These are phyloP conservation scores for Physcia stellaris DNA, from an alignment of 495 filamentous ascomycete species.

Conservation along the genomic window DNA sequence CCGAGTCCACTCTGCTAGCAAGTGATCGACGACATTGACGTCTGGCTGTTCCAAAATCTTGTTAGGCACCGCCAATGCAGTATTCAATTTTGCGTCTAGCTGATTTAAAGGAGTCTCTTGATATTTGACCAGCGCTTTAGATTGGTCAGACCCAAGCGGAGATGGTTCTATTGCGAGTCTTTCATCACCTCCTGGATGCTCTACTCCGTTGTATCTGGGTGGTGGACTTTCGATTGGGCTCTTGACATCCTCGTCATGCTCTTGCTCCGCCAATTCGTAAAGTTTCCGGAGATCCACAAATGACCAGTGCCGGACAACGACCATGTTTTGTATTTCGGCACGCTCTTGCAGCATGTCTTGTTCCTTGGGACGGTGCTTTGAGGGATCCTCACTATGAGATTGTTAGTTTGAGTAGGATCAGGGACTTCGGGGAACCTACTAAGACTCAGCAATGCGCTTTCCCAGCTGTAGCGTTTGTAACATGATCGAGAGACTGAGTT, in stretches of 20 bases:
- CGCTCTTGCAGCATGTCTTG: conserved; percentile 29
- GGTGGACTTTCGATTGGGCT: conserved; percentile 13
- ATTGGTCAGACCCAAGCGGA: conserved; percentile 6
- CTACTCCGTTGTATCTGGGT: conserved; percentile 17
- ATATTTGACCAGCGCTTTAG: conserved; percentile 18
- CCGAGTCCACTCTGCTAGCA: conserved; percentile 25
- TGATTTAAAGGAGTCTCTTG: conserved; percentile 19
- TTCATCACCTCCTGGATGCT: background rate
- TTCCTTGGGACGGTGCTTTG: conserved; percentile 10
- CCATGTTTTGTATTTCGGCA: conserved; percentile 33
- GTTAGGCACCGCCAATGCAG: conserved; percentile 25
- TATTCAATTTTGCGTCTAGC: conserved; percentile 22
- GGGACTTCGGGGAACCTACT: conserved; percentile 3
- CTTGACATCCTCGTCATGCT: conserved; percentile 17
- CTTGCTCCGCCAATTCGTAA: conserved; percentile 26
- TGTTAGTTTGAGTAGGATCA: background rate
- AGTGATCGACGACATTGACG: conserved; percentile 21
- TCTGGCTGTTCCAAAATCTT: conserved; percentile 27
- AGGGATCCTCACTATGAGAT: conserved; percentile 8
- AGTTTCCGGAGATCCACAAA: conserved; percentile 26
- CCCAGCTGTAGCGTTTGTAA: conserved; percentile 28
- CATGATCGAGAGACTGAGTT: conserved; percentile 31
- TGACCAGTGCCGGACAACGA: conserved; percentile 33
- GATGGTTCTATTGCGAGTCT: conserved; percentile 8
- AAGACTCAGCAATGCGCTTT: conserved; percentile 12